These are phyloP conservation scores for Neopestalotiopsis sp. DNA, from an alignment of 2,329 filamentous ascomycete genomes.

Conservation along the genomic window DNA sequence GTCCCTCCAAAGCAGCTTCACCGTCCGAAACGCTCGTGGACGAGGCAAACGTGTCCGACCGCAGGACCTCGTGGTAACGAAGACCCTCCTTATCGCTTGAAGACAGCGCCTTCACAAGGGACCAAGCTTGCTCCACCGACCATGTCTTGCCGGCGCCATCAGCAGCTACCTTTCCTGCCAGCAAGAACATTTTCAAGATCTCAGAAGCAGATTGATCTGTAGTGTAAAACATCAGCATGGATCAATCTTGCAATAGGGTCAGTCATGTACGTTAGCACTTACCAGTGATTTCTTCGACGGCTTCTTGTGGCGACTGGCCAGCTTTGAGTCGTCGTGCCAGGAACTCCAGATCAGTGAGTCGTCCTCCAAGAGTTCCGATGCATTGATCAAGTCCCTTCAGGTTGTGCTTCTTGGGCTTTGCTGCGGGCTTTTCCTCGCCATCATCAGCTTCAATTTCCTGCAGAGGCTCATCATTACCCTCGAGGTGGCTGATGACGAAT, in stretches of 20 bases:
- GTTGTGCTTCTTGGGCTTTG: constrained; percentile 44
- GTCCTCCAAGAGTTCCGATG: constrained; percentile 83
- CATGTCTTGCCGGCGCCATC: constrained; percentile 62
- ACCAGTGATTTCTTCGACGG: constrained; percentile 75
- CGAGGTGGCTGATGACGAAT: constrained; percentile 85
- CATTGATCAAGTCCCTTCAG: constrained; percentile 78
- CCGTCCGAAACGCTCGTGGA: constrained; percentile 63
- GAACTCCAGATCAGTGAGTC: constrained; percentile 94
- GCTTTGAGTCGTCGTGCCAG: constrained; percentile 88
- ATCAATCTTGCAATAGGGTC: background rate
- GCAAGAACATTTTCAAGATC: constrained; percentile 90
- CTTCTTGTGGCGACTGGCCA: constrained; percentile 81
- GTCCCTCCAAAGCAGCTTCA: constrained; percentile 77
- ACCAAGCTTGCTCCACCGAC: constrained; percentile 89
- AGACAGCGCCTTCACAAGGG: constrained; percentile 80
- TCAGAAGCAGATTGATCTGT: constrained; percentile 88
- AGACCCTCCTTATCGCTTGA: constrained; percentile 62
- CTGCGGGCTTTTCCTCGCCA: constrained; percentile 28
- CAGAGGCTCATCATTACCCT: constrained; percentile 48
- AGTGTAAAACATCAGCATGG: background rate
- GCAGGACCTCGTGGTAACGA: constrained; percentile 84
- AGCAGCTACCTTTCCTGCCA: constrained; percentile 62
- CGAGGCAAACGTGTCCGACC: constrained; percentile 75
- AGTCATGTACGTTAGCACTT: background rate
- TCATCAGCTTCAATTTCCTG: constrained; percentile 37